Base-by-base conservation (phyloP, 164 flowering plant species). In the Litsea cubeba region DNA sequence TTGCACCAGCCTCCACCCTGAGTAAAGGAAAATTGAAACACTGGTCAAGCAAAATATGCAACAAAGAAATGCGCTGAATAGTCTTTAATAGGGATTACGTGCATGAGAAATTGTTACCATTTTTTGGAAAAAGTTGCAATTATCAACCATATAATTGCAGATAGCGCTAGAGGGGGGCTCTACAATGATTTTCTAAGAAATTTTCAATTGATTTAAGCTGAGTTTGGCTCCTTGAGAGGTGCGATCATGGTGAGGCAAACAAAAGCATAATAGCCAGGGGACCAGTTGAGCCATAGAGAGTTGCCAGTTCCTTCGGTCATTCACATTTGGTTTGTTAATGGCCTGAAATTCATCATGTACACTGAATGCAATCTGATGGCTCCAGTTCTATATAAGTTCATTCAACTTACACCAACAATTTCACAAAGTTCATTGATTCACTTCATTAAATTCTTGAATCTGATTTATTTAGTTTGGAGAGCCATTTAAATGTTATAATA, bases 1-100 rank as follows among this genome's bases (percentile, higher is more conserved):
- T 90, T 87, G 84, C 98, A 94, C 98, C 98, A 94, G 71, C 91
- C 98, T 78, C 98, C 98, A 74, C 98, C 98, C 98, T 94, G 49
- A 32, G 15, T 70, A 50, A 22, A 70, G 49, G 26, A 20, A 68
- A 68, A 40, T 18, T 40, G 51, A 7, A 3, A 40, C n/a, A 46
- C 60, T 3, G 60, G 7, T 54, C 60, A 54, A 12, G 60, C 6
- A 20, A 54, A 54, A 54, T 15, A 54, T 18, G 60, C 18, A 54
- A 54, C 26, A 15, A 66, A 14, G 14, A 8, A 64, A 12, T 64
- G 26, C 7, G 11, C 1, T n/a, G 25, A 64, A 64, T 26, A 23
- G 67, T 64, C 67, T 64, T 64, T 28, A 23, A 24, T 26, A 64
- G 26, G 46, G 11, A 64, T 26, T 22, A 23, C 10, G 5, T 10